Evolutionary conservation across 1,139 yeast genomes (phyloP).

Genomic region (Pichia terricola): DNA sequence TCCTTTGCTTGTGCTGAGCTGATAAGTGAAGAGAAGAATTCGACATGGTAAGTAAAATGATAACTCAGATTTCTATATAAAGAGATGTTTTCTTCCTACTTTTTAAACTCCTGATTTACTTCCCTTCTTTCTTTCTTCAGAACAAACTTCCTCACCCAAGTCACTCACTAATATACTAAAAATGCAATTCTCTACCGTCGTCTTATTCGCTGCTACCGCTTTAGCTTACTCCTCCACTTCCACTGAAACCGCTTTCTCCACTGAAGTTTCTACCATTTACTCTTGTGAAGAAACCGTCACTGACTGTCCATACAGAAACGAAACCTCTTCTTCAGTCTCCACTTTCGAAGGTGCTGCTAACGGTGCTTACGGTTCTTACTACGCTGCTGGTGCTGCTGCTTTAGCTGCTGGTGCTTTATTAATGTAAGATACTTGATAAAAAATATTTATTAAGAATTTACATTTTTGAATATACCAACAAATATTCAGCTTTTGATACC

Average conservation of each 20-base stretch:
- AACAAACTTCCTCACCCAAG: constrained; percentile 10
- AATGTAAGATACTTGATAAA: constrained; percentile 8
- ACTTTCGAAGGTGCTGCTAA: constrained; percentile 18
- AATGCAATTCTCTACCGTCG: constrained; percentile 18
- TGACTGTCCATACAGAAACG: constrained; percentile 13
- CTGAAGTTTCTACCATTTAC: constrained; percentile 16
- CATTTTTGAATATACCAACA: too few relatives aligned
- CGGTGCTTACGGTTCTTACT: constrained; percentile 14
- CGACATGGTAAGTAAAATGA: too few relatives aligned
- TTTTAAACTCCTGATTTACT: too few relatives aligned
- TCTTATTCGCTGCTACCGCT: constrained; percentile 15
- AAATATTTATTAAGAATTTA: too few relatives aligned
- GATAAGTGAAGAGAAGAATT: too few relatives aligned
- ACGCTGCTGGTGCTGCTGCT: constrained; percentile 22
- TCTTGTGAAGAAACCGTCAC: constrained; percentile 14
- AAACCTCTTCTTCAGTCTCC: constrained; percentile 6
- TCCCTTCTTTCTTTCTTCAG: constrained; percentile 1
- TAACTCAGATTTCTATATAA: too few relatives aligned
- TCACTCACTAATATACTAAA: constrained; percentile 10
- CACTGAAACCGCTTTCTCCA: constrained; percentile 10
- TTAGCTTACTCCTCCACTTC: constrained; percentile 13
- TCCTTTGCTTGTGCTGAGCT: too few relatives aligned
- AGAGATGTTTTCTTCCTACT: too few relatives aligned
- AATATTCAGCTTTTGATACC: too few relatives aligned
- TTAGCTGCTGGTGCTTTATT: constrained; percentile 22